A percentile compares a stretch with the other conserved stretches of the same genome.
These are phyloP conservation scores for Fabrea salina DNA, from an alignment of 169 alveolate species.

Conservation along the genomic window DNA sequence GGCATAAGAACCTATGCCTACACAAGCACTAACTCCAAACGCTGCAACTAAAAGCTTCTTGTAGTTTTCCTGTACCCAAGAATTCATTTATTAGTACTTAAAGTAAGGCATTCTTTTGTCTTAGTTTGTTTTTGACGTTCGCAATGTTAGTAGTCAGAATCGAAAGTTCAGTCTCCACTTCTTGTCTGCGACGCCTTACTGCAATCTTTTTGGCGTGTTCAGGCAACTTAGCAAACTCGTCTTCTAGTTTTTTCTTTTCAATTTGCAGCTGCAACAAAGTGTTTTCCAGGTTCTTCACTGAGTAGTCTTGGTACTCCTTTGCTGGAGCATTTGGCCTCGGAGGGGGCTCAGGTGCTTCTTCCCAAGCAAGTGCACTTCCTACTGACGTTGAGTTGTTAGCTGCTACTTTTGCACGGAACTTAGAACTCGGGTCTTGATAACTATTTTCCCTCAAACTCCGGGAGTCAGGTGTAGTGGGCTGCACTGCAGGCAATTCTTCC, in stretches of 20 bases:
- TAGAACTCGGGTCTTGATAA: neutral
- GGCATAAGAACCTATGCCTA: too few relatives aligned
- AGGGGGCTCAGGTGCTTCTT: neutral
- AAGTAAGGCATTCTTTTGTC: constrained; percentile 3
- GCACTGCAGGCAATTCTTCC: neutral
- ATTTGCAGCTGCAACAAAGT: constrained; percentile 3
- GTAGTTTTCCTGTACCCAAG: too few relatives aligned
- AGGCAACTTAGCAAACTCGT: constrained; percentile 17
- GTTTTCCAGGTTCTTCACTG: too few relatives aligned
- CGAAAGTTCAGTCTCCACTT: neutral
- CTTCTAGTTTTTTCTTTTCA: constrained; percentile 19
- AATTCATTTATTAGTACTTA: too few relatives aligned
- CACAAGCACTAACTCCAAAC: too few relatives aligned
- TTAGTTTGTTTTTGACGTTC: neutral
- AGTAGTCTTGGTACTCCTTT: too few relatives aligned
- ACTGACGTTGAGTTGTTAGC: constrained; percentile 19
- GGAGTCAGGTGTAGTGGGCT: neutral
- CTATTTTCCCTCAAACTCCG: neutral
- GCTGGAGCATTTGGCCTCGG: too few relatives aligned
- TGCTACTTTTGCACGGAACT: constrained; percentile 5
- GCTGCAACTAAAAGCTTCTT: too few relatives aligned
- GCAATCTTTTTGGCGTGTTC: neutral
- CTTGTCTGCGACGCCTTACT: neutral
- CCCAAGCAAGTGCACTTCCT: constrained; percentile 1
- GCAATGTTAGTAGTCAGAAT: neutral